A percentile compares a stretch with the other conserved stretches of the same genome.
phyloP scores from a whole-genome alignment of 2,329 filamentous ascomycete genomes.

The Ophiostoma quercus region DNA sequence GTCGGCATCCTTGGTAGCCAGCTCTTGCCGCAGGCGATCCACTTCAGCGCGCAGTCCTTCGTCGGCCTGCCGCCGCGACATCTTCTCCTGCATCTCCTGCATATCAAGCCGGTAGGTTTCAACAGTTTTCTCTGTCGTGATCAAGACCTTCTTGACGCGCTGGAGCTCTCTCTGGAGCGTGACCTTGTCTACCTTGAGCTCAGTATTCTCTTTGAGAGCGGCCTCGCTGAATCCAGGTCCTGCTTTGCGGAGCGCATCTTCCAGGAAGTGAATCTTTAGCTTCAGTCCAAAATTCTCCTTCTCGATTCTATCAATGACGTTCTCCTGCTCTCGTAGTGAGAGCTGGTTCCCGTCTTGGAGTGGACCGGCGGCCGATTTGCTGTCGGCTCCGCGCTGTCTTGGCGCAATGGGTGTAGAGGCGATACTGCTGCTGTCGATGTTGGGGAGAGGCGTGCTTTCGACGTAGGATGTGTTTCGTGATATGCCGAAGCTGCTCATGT shows the following conservation, averaged over 20 bases:
- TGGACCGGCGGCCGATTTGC: constrained; percentile 56
- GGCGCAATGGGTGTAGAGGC: constrained; percentile 76
- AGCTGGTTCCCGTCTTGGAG: constrained; percentile 84
- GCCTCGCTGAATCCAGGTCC: constrained; percentile 86
- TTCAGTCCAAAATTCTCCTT: constrained; percentile 98
- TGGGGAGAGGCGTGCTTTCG: constrained; percentile 69
- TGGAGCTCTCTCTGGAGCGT: constrained; percentile 84
- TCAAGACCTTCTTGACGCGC: constrained; percentile 78
- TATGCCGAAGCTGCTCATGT: constrained; percentile 64
- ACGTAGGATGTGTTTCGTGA: constrained; percentile 60
- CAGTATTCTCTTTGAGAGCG: constrained; percentile 89
- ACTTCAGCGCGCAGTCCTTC: constrained; percentile 60
- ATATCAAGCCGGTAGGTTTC: constrained; percentile 79
- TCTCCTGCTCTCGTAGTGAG: constrained; percentile 89
- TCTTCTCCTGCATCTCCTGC: constrained; percentile 72
- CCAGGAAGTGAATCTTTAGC: constrained; percentile 92
- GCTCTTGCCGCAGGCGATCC: constrained; percentile 50
- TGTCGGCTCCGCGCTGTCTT: constrained; percentile 53
- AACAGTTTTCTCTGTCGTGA: constrained; percentile 76
- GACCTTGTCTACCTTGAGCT: constrained; percentile 87
- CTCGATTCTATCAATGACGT: constrained; percentile 89
- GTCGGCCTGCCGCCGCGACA: constrained; percentile 69
- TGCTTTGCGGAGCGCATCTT: constrained; percentile 80
- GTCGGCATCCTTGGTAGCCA: constrained; percentile 56
- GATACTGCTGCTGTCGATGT: constrained; percentile 70